Base-by-base conservation (phyloP, 2,329 filamentous ascomycete genomes). In the Tolypocladium sp. region DNA sequence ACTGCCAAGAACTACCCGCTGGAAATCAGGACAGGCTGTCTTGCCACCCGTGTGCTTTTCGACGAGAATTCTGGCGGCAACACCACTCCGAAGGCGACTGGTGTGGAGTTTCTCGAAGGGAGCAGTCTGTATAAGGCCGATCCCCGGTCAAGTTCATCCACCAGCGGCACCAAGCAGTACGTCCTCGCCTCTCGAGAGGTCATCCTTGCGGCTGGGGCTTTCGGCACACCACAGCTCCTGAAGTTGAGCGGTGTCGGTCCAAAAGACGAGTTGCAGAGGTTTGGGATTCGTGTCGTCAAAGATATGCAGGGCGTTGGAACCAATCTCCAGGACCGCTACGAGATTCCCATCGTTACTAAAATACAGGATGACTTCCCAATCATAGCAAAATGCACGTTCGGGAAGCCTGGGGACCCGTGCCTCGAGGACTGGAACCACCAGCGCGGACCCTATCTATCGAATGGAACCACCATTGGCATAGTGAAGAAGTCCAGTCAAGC, bases 301-400 rank as follows among this genome's bases (percentile, higher is more conserved):
- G 77, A 86, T 63, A 73, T 83, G 0, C 83, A 82, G 0, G 84
- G 82, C 41, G 83, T 88, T 3, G 85, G 84, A 17, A 77, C 72
- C 10, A 86, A 86, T 69, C 73, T 87, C 13, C 77, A 84, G 68
- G 83, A 87, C 65, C 80, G 81, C 59, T 81, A 82, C 67, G 81
- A 74, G 59, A 61, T 38, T 15, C 37, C 65, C 25, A 57, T 54
- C 42, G 62, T 80, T 5, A 55, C 22, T 25, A 6, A 46, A 25
- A 25, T n/a, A n/a, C 62, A 86, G 73, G 61, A 63, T 13, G 63
- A 72, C 63, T 73, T 71, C 25, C 62, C 66, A 1, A 25, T 46
- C 42, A 46, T 55, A 65, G 0, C 68, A 67, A 10, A 64, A 68
- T 75, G 70, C 60, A 75, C 67, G 0, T 74, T 71, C 38, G 64